Evolutionary conservation across 768 basidiomycete species (phyloP).

Genomic region (Boletus patriciae): DNA sequence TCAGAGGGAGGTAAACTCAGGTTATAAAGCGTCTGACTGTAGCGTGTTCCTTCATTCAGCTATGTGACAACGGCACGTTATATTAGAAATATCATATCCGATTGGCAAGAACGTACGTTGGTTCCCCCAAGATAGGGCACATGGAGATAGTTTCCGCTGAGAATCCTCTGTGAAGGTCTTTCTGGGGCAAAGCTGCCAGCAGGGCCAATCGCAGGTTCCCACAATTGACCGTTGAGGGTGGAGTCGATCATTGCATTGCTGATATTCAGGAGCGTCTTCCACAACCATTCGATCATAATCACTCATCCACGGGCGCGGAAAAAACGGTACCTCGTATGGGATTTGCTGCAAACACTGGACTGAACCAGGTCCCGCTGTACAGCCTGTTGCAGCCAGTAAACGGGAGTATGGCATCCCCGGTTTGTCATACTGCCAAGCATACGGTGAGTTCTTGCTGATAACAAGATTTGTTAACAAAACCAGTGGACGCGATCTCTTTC

Average conservation of each 20-base stretch:
- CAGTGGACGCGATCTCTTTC: not conserved
- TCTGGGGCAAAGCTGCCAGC: conserved; percentile 48
- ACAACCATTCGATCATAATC: not conserved
- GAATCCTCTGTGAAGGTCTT: conserved; percentile 46
- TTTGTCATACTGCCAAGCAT: conserved; percentile 47
- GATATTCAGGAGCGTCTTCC: conserved; percentile 48
- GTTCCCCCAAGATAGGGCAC: conserved; percentile 58
- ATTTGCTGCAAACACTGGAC: conserved; percentile 41
- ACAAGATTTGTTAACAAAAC: not conserved
- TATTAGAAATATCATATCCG: not conserved
- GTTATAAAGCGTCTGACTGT: conserved; percentile 30
- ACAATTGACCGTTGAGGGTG: conserved; percentile 53
- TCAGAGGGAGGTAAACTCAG: conserved; percentile 39
- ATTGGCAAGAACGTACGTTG: conserved; percentile 38
- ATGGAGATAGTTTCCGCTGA: conserved; percentile 49
- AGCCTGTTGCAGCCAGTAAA: conserved; percentile 47
- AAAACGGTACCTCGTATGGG: conserved; percentile 15
- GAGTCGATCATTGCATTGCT: conserved; percentile 46
- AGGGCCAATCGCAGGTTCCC: conserved; percentile 57
- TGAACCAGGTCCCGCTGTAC: conserved; percentile 39
- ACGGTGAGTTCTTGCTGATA: conserved; percentile 51
- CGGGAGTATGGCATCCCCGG: conserved; percentile 51
- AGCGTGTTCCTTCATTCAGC: conserved; percentile 18
- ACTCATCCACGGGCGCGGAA: not conserved
- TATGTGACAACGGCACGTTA: not conserved